phyloP scores from a whole-genome alignment of 2,329 filamentous ascomycete genomes.

The Fusarium luffae region DNA sequence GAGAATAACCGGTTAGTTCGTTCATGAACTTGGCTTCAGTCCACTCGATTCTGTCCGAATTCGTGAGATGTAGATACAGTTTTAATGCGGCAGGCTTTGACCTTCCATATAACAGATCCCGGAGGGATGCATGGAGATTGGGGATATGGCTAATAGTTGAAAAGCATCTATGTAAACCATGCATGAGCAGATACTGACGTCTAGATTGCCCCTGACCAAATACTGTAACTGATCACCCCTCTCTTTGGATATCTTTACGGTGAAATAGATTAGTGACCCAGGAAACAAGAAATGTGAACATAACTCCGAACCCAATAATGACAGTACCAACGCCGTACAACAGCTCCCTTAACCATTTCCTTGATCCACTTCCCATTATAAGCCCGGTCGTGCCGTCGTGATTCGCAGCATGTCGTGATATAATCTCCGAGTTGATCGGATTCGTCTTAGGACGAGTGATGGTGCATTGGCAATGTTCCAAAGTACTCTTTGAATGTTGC shows the following conservation, averaged over 20 bases:
- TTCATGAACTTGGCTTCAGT: neutral
- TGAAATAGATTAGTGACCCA: neutral
- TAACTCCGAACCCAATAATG: conserved; percentile 16
- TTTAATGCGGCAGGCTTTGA: neutral
- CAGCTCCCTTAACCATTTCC: conserved; percentile 1
- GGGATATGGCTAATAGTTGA: conserved; percentile 6
- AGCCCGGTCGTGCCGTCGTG: neutral
- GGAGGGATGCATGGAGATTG: neutral
- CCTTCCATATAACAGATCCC: neutral
- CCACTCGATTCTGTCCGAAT: neutral
- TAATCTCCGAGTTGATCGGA: neutral
- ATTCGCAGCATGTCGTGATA: neutral
- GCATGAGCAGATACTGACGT: neutral
- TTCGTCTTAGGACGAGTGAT: neutral
- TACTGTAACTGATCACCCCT: neutral
- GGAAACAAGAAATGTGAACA: conserved; percentile 1
- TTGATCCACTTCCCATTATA: neutral
- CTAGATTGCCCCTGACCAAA: neutral
- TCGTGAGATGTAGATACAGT: neutral
- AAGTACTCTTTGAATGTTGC: conserved; percentile 45
- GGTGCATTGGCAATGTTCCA: conserved; percentile 23
- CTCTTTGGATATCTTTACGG: conserved; percentile 20
- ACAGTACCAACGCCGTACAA: conserved; percentile 30
- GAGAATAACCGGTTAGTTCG: neutral
- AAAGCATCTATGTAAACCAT: conserved; percentile 3